phyloP scores from a whole-genome alignment of 176 grass and related monocot species.

The Triticum urartu region DNA sequence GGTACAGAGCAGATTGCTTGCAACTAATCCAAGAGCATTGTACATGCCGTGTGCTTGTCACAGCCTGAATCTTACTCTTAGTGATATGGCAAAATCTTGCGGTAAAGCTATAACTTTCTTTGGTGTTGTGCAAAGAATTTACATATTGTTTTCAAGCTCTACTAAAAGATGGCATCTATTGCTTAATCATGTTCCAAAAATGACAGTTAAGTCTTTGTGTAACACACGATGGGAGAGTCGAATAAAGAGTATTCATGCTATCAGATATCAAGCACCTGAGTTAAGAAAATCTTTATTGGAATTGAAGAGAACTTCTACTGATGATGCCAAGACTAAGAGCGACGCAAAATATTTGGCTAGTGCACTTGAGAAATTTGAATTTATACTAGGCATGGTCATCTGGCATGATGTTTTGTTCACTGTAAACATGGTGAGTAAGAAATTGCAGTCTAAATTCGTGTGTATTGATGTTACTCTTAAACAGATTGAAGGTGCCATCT shows the following conservation, averaged over 20 bases:
- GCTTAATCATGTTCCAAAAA: background rate
- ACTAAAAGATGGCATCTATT: background rate
- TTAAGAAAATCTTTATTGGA: background rate
- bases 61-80: background rate
- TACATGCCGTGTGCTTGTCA: no score
- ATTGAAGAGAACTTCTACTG: background rate
- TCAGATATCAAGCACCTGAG: background rate
- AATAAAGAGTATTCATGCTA: background rate
- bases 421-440: no score
- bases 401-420: background rate
- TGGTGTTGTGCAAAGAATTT: background rate
- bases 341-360: background rate
- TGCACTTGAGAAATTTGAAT: constrained; percentile 1
- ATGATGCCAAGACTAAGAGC: background rate
- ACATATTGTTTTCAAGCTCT: background rate
- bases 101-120: background rate
- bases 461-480: no score
- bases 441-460: no score
- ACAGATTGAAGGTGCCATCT: no score
- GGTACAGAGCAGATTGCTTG: no score
- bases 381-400: background rate
- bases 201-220: background rate
- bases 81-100: background rate
- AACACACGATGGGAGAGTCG: background rate
- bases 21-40: no score